These are phyloP conservation scores for Penicillium cosmopolitanum DNA, from an alignment of 495 filamentous ascomycete genomes.

Conservation along the genomic window DNA sequence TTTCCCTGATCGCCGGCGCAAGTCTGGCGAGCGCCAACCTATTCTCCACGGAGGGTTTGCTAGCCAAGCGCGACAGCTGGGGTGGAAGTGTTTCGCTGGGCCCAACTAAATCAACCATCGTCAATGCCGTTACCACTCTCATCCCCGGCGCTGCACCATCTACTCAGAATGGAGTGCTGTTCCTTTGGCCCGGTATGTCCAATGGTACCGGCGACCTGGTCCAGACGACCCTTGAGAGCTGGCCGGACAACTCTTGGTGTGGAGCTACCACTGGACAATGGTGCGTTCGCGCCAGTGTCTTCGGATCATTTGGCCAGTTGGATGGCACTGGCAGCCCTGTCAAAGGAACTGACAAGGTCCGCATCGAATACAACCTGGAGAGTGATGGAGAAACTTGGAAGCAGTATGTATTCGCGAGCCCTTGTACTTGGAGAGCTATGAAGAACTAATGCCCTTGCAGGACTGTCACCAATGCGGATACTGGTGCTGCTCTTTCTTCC, in stretches of 20 bases:
- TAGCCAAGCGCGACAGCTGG: conserved; percentile 37
- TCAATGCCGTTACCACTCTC: conserved; percentile 46
- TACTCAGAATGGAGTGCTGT: conserved; percentile 41
- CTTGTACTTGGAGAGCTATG: too few relatives aligned
- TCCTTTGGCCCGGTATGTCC: conserved; percentile 51
- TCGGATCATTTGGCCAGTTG: conserved; percentile 43
- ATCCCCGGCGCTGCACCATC: conserved; percentile 41
- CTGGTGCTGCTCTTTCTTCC: conserved; percentile 34
- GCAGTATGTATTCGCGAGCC: conserved; percentile 26
- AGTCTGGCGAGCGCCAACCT: conserved; percentile 16
- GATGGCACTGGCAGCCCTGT: conserved; percentile 34
- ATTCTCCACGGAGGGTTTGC: neutral
- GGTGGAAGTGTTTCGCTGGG: conserved; percentile 45
- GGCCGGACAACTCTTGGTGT: conserved; percentile 40
- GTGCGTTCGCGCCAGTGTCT: conserved; percentile 47
- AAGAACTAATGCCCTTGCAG: conserved; percentile 11
- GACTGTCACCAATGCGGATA: conserved; percentile 38
- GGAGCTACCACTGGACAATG: conserved; percentile 38
- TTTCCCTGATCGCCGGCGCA: conserved; percentile 10
- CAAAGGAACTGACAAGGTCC: conserved; percentile 34
- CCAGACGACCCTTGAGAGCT: conserved; percentile 43
- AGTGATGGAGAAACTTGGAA: conserved; percentile 38
- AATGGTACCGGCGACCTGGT: conserved; percentile 48
- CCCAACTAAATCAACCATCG: conserved; percentile 43
- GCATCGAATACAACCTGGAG: conserved; percentile 39